Conservation (phyloP, 768 basidiomycete species). For the Kwoniella sp. region DNA sequence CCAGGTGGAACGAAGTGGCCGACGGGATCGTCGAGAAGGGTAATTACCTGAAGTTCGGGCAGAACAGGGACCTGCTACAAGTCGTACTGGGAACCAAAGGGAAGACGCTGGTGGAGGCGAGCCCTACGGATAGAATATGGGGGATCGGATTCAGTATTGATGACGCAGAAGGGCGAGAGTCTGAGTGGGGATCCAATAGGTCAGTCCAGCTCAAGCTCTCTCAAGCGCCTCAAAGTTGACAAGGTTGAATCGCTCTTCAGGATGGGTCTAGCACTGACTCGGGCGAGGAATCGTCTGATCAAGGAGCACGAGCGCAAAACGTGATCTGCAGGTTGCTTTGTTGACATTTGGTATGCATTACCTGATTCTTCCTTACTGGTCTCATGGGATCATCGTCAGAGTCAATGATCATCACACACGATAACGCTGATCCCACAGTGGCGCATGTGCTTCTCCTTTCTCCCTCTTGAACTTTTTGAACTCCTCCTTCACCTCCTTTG, state of each 20-base stretch:
- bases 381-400: too few relatives aligned
- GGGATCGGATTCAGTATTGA: constrained; percentile 59
- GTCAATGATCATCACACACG: too few relatives aligned
- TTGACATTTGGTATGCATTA: too few relatives aligned
- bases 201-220: constrained; percentile 51
- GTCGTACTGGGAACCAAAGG: constrained; percentile 58
- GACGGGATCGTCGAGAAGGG: constrained; percentile 58
- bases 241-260: neutral
- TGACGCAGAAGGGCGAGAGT: constrained; percentile 53
- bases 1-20: constrained; percentile 54
- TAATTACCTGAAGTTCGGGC: constrained; percentile 58
- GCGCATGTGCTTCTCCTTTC: constrained; percentile 4
- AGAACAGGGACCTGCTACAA: constrained; percentile 53
- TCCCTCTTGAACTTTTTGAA: constrained; percentile 23
- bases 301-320: constrained; percentile 7
- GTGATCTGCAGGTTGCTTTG: too few relatives aligned
- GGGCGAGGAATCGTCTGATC: constrained; percentile 20
- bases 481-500: constrained; percentile 21
- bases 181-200: constrained; percentile 61
- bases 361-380: too few relatives aligned
- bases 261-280: constrained; percentile 27
- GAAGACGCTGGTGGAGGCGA: constrained; percentile 67
- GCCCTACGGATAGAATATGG: constrained; percentile 63
- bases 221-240: constrained; percentile 53
- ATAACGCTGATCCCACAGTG: neutral